Evolutionary conservation across 495 filamentous ascomycete species (phyloP).

Genomic region (Neurospora tetraspora): DNA sequence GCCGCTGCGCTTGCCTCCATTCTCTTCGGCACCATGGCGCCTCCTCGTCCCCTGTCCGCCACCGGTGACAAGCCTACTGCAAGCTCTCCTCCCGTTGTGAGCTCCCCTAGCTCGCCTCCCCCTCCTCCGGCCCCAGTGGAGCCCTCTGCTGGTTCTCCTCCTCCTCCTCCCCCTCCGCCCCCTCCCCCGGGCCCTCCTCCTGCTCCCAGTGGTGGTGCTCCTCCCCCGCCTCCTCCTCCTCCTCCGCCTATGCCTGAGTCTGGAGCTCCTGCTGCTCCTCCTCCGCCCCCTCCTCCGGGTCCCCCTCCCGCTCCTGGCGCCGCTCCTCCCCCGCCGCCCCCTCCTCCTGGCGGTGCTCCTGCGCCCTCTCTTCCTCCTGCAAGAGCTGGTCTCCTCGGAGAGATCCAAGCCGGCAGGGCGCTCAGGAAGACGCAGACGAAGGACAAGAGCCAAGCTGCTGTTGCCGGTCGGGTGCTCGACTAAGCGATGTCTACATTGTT

Average conservation of each 20-base stretch:
- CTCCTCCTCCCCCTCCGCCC: slow-evolving; percentile 33
- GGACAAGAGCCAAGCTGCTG: slow-evolving; percentile 61
- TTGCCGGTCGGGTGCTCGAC: slow-evolving; percentile 59
- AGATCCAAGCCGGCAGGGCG: slow-evolving; percentile 68
- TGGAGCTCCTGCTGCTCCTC: slow-evolving; percentile 21
- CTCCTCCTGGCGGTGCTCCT: slow-evolving; percentile 33
- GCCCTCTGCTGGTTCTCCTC: slow-evolving; percentile 11
- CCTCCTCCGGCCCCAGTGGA: slow-evolving; percentile 18
- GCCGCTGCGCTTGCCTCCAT: slow-evolving; percentile 89
- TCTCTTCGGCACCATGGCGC: slow-evolving; percentile 94
- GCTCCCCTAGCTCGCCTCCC: slow-evolving; percentile 25
- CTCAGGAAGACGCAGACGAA: slow-evolving; percentile 78
- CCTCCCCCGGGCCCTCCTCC: slow-evolving; percentile 36
- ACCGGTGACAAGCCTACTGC: slow-evolving; percentile 58
- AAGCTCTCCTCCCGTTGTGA: slow-evolving; percentile 32
- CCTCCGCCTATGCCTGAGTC: slow-evolving; percentile 33
- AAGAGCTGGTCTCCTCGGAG: slow-evolving; percentile 58
- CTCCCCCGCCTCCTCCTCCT: slow-evolving; percentile 41
- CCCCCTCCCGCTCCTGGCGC: slow-evolving; percentile 43
- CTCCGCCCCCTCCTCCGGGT: slow-evolving; percentile 46
- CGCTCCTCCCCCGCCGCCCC: slow-evolving; percentile 45
- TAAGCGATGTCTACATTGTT: slow-evolving; percentile 9
- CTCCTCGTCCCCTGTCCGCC: slow-evolving; percentile 78
- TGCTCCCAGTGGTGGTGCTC: slow-evolving; percentile 29
- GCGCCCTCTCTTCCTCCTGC: slow-evolving; percentile 17